phyloP scores from a whole-genome alignment of 1,284 basidiomycete species.

The Trametes sp. region DNA sequence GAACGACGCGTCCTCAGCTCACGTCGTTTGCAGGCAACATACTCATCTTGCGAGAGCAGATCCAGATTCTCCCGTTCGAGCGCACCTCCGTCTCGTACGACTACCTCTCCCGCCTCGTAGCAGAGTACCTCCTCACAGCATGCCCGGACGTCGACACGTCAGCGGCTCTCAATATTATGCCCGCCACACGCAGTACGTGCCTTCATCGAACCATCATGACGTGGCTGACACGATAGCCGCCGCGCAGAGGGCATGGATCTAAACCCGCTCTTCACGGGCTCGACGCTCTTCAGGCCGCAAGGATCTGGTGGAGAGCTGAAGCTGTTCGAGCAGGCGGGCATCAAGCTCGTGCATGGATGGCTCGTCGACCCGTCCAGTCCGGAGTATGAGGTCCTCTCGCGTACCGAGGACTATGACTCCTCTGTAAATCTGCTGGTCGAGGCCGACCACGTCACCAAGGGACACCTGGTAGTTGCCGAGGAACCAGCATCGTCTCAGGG shows the following conservation, averaged over 20 bases:
- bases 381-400: conserved; percentile 63
- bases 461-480: conserved; percentile 57
- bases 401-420: conserved; percentile 70
- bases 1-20: conserved; percentile 12
- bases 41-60: conserved; percentile 80
- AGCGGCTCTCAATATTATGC: conserved; percentile 83
- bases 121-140: conserved; percentile 77
- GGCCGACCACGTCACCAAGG: conserved; percentile 75
- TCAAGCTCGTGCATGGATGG: conserved; percentile 91
- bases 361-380: conserved; percentile 79
- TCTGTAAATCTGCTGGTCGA: conserved; percentile 79
- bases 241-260: conserved; percentile 80
- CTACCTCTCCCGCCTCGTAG: conserved; percentile 82
- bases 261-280: conserved; percentile 80
- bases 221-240: background rate
- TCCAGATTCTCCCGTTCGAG: conserved; percentile 69
- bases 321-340: conserved; percentile 84
- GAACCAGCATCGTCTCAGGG: conserved; percentile 34
- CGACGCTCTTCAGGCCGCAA: conserved; percentile 71
- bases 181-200: conserved; percentile 77
- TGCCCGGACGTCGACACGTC: conserved; percentile 73
- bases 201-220: background rate
- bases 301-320: conserved; percentile 76
- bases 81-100: conserved; percentile 83
- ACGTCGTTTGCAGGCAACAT: conserved; percentile 70